These are phyloP conservation scores for Trypethelium eluteriae DNA, from an alignment of 495 filamentous ascomycete species.

Conservation along the genomic window DNA sequence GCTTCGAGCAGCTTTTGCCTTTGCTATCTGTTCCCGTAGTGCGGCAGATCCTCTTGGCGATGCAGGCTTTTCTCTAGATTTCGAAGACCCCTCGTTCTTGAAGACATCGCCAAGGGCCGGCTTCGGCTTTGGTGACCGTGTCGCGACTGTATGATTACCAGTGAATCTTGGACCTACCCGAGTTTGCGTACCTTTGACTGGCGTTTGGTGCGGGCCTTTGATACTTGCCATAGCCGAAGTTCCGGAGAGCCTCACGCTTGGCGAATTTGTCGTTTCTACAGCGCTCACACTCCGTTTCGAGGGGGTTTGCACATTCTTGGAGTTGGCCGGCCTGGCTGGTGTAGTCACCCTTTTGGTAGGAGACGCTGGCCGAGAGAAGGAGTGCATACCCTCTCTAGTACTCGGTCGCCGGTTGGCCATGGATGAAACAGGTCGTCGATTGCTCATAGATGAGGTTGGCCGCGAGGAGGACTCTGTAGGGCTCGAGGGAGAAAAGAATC, in stretches of 20 bases:
- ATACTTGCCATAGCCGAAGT: slow-evolving; percentile 9
- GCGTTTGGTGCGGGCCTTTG: slow-evolving; percentile 4
- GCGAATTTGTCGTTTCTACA: background rate
- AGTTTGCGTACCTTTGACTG: background rate
- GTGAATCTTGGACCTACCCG: slow-evolving; percentile 30
- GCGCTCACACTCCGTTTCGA: slow-evolving; percentile 20
- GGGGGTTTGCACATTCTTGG: slow-evolving; percentile 22
- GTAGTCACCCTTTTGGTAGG: slow-evolving; percentile 22
- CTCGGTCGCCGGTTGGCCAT: slow-evolving; percentile 33
- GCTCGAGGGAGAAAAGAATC: slow-evolving; percentile 51
- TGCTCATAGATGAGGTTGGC: slow-evolving; percentile 48
- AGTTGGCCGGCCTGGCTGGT: slow-evolving; percentile 12
- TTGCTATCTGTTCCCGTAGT: slow-evolving; percentile 83
- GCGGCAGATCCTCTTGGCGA: slow-evolving; percentile 54
- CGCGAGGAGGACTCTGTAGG: slow-evolving; percentile 50
- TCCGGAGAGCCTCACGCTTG: background rate
- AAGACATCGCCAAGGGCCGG: slow-evolving; percentile 50
- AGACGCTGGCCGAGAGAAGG: slow-evolving; percentile 34
- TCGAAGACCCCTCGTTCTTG: slow-evolving; percentile 18
- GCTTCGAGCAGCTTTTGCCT: slow-evolving; percentile 78
- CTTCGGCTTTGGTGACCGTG: slow-evolving; percentile 46
- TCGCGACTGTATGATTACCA: slow-evolving; percentile 45
- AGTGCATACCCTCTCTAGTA: slow-evolving; percentile 43
- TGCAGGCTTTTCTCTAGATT: slow-evolving; percentile 18
- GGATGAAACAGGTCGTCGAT: slow-evolving; percentile 24